phyloP scores from a whole-genome alignment of 164 flowering plant genomes.

The Liquidambar formosana region DNA sequence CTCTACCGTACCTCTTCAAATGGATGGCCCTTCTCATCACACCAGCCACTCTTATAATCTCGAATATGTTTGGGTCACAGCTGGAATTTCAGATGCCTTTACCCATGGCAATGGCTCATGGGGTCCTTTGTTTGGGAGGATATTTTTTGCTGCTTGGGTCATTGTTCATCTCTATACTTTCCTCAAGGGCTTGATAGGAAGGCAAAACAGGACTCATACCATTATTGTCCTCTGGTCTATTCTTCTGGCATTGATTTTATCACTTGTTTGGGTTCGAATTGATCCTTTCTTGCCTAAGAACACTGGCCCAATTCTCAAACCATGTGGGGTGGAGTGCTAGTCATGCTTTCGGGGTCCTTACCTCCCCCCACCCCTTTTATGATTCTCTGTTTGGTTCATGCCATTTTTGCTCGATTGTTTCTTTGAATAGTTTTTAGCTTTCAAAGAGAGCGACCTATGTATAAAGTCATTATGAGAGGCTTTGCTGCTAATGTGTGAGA shows the following conservation, averaged over 20 bases:
- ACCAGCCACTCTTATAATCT: conserved; percentile 39
- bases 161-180: conserved; percentile 45
- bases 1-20: conserved; percentile 47
- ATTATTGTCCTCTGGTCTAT: conserved; percentile 44
- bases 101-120: too few species aligned
- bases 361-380: too few species aligned
- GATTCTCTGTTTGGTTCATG: too few species aligned
- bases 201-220: conserved; percentile 49
- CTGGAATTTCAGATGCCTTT: conserved; percentile 16
- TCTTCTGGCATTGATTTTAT: conserved; percentile 18
- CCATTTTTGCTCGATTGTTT: too few species aligned
- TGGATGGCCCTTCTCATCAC: conserved; percentile 49
- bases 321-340: conserved; percentile 41
- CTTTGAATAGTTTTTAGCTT: too few species aligned
- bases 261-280: conserved; percentile 39
- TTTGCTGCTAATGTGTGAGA: too few species aligned
- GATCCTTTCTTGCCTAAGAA: conserved; percentile 47
- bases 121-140: too few species aligned
- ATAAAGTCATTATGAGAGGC: too few species aligned
- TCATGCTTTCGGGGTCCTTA: neutral
- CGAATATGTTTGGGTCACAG: conserved; percentile 43
- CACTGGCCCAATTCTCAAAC: conserved; percentile 41
- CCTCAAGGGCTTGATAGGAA: conserved; percentile 52
- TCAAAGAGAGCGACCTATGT: too few species aligned
- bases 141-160: conserved; percentile 32